phyloP scores from a whole-genome alignment of 768 basidiomycete genomes.

The Pulveroboletus sp. region DNA sequence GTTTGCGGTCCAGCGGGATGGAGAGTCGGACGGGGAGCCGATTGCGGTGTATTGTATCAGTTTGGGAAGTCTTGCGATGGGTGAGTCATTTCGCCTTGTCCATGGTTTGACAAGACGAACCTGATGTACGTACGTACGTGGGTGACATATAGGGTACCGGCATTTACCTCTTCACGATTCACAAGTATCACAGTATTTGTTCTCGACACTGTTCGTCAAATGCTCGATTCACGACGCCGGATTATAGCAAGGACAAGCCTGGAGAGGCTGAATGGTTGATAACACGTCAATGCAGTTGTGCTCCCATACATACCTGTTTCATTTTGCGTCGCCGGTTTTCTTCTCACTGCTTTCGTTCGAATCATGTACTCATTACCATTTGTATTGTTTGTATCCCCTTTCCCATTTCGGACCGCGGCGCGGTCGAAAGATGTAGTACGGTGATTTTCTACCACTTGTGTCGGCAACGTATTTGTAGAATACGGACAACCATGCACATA shows the following conservation, averaged over 20 bases:
- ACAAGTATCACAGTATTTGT: constrained; percentile 83
- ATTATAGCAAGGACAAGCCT: not conserved
- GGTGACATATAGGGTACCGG: constrained; percentile 59
- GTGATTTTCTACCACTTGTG: too few species aligned
- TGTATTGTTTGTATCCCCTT: too few species aligned
- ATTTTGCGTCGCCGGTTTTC: not conserved
- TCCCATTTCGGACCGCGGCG: too few species aligned
- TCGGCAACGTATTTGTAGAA: too few species aligned
- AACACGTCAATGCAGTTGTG: not conserved
- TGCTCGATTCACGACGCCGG: constrained; percentile 43
- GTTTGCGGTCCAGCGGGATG: constrained; percentile 69
- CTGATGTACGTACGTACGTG: not conserved
- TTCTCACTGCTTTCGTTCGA: too few species aligned
- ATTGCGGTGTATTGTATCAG: constrained; percentile 72
- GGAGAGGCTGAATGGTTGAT: too few species aligned
- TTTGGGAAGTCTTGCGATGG: constrained; percentile 66
- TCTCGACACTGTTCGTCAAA: constrained; percentile 87
- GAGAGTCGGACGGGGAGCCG: constrained; percentile 53
- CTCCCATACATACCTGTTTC: not conserved
- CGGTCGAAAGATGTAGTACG: too few species aligned
- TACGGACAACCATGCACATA: too few species aligned
- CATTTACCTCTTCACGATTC: constrained; percentile 88
- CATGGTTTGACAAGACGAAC: not conserved
- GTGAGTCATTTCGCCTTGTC: constrained; percentile 37
- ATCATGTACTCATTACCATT: too few species aligned